Evolutionary conservation across 768 basidiomycete species (phyloP).

Genomic region (Exidia glandulosa): DNA sequence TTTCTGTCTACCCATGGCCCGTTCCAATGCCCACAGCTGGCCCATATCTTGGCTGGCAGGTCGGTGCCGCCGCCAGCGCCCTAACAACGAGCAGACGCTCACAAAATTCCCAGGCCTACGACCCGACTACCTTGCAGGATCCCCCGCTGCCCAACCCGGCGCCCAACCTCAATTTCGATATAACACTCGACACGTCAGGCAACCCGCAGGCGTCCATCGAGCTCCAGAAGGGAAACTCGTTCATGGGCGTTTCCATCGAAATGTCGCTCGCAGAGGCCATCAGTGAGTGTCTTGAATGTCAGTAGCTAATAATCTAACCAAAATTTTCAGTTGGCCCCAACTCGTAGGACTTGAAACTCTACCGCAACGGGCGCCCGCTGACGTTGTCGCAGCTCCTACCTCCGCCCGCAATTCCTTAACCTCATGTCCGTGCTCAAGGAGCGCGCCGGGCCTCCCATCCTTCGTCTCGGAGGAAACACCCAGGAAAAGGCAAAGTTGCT

Average conservation of each 20-base stretch:
- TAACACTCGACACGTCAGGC: not conserved
- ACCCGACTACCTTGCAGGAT: not conserved
- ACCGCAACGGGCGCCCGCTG: not conserved
- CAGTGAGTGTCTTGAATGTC: conserved; percentile 35
- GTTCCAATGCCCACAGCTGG: not conserved
- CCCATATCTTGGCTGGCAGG: not conserved
- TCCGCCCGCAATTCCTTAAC: conserved; percentile 66
- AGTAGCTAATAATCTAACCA: conserved; percentile 12
- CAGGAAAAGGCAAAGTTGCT: conserved; percentile 54
- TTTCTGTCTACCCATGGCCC: not conserved
- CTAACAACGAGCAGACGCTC: not conserved
- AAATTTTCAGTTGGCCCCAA: conserved; percentile 36
- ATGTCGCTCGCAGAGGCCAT: conserved; percentile 60
- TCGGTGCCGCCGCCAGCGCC: not conserved
- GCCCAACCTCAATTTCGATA: not conserved
- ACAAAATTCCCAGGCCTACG: not conserved
- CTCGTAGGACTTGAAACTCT: conserved; percentile 19
- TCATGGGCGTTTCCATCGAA: conserved; percentile 68
- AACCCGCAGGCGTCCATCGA: not conserved
- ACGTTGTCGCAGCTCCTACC: conserved; percentile 11
- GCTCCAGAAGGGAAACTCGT: conserved; percentile 16
- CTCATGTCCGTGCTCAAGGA: conserved; percentile 58
- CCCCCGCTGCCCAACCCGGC: not conserved
- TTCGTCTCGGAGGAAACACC: conserved; percentile 72
- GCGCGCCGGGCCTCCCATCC: conserved; percentile 46